Base-by-base conservation (phyloP, 441 rosid species). In the Pelargonium myrrhifolium region DNA sequence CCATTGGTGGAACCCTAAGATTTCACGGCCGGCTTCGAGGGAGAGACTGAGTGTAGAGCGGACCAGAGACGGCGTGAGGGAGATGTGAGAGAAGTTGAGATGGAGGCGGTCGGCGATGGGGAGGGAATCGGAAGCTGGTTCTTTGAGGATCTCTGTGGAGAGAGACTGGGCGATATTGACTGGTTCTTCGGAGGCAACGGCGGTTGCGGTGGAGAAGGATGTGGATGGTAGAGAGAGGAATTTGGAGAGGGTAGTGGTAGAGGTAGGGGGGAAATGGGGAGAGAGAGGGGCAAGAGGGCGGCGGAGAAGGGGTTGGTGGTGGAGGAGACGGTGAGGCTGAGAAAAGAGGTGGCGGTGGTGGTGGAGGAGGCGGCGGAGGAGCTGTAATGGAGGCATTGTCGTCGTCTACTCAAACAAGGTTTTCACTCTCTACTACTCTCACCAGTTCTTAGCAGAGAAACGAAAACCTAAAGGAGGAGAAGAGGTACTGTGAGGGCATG, bases 21-120 rank as follows among this genome's bases (percentile, higher is more conserved):
- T 86, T 0, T 85, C 70, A 22, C 99, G 96, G 24, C 98, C 97
- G 31, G 98, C 96, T 55, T 85, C 93, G 0, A 88, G 86, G 6
- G 96, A 82, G 62, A 89, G 77, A 67, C 81, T 86, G 53, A 92
- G 96, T 0, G 97, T 81, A 17, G 84, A 79, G 18, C 68, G 78
- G 68, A 94, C 78, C 62, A 89, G 69, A 3, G 81, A 67, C 15
- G 91, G 83, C 18, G 83, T 80, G 3, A 80, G 89, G 14, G 75
- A 78, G 76, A 94, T 58, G 76, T 91, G 97, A 20, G 97, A 88
- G 81, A 86, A 92, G 75, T 75, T 74, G 47, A 93, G 93, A 35
- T 86, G 80, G 62, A 94, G 88, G 9, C 86, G 80, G 65, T 81
- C 84, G 22, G 87, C 75, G 69, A 84, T 66, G 2, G 96, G 66